A percentile compares a stretch with the other conserved stretches of the same genome.
These are phyloP conservation scores for Talaromyces sp. DNA, from an alignment of 2,329 filamentous ascomycete genomes.

Conservation along the genomic window DNA sequence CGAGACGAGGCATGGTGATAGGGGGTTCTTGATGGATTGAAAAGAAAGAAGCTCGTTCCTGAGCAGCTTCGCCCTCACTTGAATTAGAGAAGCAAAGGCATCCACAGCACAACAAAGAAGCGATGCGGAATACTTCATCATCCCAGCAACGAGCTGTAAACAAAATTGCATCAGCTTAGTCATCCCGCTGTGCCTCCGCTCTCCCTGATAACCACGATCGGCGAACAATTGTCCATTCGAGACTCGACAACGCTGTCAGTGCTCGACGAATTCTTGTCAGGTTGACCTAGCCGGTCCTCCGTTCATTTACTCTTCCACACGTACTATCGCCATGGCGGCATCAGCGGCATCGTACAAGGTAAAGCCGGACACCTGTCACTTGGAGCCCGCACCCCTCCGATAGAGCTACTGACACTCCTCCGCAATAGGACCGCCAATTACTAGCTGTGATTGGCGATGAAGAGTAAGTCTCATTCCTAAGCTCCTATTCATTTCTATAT, in stretches of 20 bases:
- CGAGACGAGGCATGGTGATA: slow-evolving; percentile 72
- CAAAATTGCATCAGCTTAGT: slow-evolving; percentile 27
- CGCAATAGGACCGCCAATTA: slow-evolving; percentile 78
- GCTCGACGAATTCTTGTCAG: slow-evolving; percentile 1
- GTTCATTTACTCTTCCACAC: not conserved
- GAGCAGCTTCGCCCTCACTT: slow-evolving; percentile 18
- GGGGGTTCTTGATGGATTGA: not conserved
- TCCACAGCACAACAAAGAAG: slow-evolving; percentile 8
- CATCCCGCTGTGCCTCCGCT: slow-evolving; percentile 15
- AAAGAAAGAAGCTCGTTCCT: slow-evolving; percentile 20
- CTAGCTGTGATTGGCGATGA: slow-evolving; percentile 98
- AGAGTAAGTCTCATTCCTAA: slow-evolving; percentile 48
- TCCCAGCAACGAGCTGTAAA: slow-evolving; percentile 8
- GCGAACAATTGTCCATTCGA: slow-evolving; percentile 8
- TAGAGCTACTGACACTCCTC: slow-evolving; percentile 18
- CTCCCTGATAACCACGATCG: slow-evolving; percentile 25
- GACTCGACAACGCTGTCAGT: not conserved
- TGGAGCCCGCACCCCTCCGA: slow-evolving; percentile 47
- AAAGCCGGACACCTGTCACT: slow-evolving; percentile 17
- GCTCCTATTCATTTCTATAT: not conserved
- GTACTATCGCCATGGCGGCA: slow-evolving; percentile 57
- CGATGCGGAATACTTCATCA: slow-evolving; percentile 7
- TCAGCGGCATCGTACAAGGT: slow-evolving; percentile 60
- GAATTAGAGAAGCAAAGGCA: slow-evolving; percentile 8
- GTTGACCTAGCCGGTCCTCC: not conserved